Evolutionary conservation across 352 stramenopile genomes (phyloP).

Genomic region (Phytophthora aleatoria): DNA sequence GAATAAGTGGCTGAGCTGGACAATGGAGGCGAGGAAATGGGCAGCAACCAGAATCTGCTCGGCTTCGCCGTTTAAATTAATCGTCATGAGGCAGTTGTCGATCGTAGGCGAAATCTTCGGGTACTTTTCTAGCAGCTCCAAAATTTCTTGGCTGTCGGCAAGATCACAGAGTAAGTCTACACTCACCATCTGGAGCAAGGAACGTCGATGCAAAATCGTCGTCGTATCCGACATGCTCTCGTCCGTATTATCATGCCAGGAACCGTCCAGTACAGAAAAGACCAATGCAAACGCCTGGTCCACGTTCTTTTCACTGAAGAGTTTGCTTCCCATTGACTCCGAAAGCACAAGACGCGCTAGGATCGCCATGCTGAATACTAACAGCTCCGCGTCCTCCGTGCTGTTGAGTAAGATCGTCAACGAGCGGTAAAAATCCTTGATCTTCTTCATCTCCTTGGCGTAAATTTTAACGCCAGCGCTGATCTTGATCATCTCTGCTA

Average conservation of each 20-base stretch:
- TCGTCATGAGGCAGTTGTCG: slow-evolving; percentile 57
- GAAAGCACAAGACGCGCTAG: slow-evolving; percentile 72
- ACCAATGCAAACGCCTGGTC: slow-evolving; percentile 73
- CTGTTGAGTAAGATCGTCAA: slow-evolving; percentile 84
- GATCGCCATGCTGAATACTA: slow-evolving; percentile 83
- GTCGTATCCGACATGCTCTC: slow-evolving; percentile 32
- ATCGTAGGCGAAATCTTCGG: slow-evolving; percentile 51
- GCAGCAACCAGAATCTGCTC: slow-evolving; percentile 64
- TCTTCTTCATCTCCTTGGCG: slow-evolving; percentile 74
- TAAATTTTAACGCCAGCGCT: slow-evolving; percentile 82
- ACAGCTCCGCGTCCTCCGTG: slow-evolving; percentile 72
- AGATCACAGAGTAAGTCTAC: slow-evolving; percentile 77
- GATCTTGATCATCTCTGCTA: slow-evolving; percentile 68
- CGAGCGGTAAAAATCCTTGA: slow-evolving; percentile 83
- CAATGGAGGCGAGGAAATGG: slow-evolving; percentile 64
- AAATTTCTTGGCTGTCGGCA: slow-evolving; percentile 57
- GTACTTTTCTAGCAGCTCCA: slow-evolving; percentile 55
- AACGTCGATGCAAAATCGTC: slow-evolving; percentile 43
- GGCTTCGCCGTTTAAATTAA: slow-evolving; percentile 72
- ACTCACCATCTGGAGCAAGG: slow-evolving; percentile 59
- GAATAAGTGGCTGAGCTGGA: slow-evolving; percentile 62
- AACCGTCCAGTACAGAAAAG: slow-evolving; percentile 73
- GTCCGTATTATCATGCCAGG: slow-evolving; percentile 40
- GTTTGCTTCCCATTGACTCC: slow-evolving; percentile 76
- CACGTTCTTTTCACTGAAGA: slow-evolving; percentile 86